Evolutionary conservation across 179 eudicot species (phyloP), one percentile per base, ranked within the genome.

Genomic region (Pouteria campechiana): DNA sequence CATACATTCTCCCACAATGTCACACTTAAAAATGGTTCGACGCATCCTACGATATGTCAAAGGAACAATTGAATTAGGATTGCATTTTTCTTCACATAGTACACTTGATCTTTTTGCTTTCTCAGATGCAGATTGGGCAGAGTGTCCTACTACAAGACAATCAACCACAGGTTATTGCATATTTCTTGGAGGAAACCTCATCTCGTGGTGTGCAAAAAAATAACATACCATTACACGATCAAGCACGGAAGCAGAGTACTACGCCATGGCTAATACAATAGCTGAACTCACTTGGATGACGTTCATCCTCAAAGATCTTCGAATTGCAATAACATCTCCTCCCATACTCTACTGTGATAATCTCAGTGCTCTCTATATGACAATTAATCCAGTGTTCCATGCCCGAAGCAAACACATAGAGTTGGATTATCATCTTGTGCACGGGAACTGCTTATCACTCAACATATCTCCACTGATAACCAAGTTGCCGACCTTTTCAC

Each of bases 71-170:
- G 4, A 29, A 9, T 16, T 7, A 9, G 37, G 50, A 2, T 14
- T 45, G 3, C 29, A 31, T 7, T 45, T 32, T 32, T 2, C 15
- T 6, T 11, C 8, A 1, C 25, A 18, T 1, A 32, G 17, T 46
- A n/a, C 31, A 3, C 0, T 13, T n/a, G 14, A 24, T 7, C 32
- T 46, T 22, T 21, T 17, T 18, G 39, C 17, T 10, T 46, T 31
- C 11, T 46, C 39, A 19, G 29, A 28, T 39, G 25, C 25, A 10
- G 44, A 37, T 37, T 50, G 55, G 55, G 44, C 35, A 1, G 55
- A 44, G 2, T 16, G 22, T 18, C 44, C 21, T 6, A 15, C 6
- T 6, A 17, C 20, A 13, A 4, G 44, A 2, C 24, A 13, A 0
- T 37, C 44, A 7, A 37, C 36, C 0, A 10, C n/a, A 0, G 44